Conservation (phyloP, 345 rosid species). For the Eucalyptus viminalis region DNA sequence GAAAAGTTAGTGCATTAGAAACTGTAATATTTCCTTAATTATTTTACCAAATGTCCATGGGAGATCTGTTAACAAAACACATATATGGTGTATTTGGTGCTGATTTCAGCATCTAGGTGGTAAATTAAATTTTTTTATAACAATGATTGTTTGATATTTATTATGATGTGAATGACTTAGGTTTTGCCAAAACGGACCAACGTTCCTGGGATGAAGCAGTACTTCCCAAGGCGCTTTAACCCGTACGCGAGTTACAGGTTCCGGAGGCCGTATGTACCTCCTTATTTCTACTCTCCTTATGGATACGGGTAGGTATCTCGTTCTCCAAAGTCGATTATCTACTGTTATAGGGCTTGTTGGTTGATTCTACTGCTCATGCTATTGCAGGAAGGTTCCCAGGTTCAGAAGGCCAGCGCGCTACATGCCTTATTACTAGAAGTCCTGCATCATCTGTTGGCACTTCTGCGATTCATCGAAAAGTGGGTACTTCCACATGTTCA, state of each 20-base stretch:
- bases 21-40: background rate
- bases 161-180: slow-evolving; percentile 7
- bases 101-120: background rate
- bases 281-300: slow-evolving; percentile 76
- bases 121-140: background rate
- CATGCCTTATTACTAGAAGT: slow-evolving; percentile 74
- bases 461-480: background rate
- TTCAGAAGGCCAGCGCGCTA: slow-evolving; percentile 83
- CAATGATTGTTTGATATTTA: background rate
- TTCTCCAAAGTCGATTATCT: background rate
- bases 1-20: background rate
- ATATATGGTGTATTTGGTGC: background rate
- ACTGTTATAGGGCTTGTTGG: background rate
- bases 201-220: slow-evolving; percentile 94
- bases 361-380: background rate
- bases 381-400: slow-evolving; percentile 80
- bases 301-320: slow-evolving; percentile 66
- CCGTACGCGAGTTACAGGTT: slow-evolving; percentile 59
- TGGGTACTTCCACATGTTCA: background rate
- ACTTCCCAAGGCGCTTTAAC: slow-evolving; percentile 57
- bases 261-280: slow-evolving; percentile 66
- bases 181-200: slow-evolving; percentile 85
- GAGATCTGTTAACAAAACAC: background rate
- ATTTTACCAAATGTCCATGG: background rate
- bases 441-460: background rate